Percentiles rank a stretch among this genome's conserved stretches.
phyloP scores from a whole-genome alignment of 139 green algal species.

The Picochlorum costavermella region DNA sequence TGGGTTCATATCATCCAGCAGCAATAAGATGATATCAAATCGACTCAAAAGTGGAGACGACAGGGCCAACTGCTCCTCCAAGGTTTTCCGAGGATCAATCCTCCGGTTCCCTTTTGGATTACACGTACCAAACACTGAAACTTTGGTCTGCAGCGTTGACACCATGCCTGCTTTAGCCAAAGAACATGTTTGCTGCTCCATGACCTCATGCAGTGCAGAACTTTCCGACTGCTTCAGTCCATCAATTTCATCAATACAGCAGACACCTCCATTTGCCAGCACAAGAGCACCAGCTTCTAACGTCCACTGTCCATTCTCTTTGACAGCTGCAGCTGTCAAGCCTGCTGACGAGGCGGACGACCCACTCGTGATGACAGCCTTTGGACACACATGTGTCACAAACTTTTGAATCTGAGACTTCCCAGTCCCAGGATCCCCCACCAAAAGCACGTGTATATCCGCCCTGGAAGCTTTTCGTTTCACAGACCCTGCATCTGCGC shows the following conservation, averaged over 20 bases:
- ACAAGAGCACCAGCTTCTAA: conserved; percentile 76
- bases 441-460: conserved; percentile 80
- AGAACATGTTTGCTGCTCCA: conserved; percentile 91
- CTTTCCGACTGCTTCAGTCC: conserved; percentile 63
- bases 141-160: conserved; percentile 68
- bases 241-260: conserved; percentile 88
- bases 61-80: conserved; percentile 24
- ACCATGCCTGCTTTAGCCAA: conserved; percentile 90
- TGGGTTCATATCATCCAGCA: conserved; percentile 51
- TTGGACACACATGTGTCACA: conserved; percentile 45
- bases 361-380: conserved; percentile 68
- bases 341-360: conserved; percentile 60
- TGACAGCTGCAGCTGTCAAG: conserved; percentile 73
- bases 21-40: conserved; percentile 86
- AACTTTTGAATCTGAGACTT: conserved; percentile 79
- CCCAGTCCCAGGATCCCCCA: conserved; percentile 81
- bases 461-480: conserved; percentile 33
- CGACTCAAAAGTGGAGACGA: conserved; percentile 55
- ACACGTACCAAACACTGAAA: conserved; percentile 48
- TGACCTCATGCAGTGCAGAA: conserved; percentile 80
- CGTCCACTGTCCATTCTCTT: conserved; percentile 66
- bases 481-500: conserved; percentile 12
- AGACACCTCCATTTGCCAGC: conserved; percentile 81
- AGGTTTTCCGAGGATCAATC: conserved; percentile 22
- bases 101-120: conserved; percentile 21